Base-by-base conservation (phyloP, 2,329 filamentous ascomycete genomes). In the Xylaria hypoxylon region DNA sequence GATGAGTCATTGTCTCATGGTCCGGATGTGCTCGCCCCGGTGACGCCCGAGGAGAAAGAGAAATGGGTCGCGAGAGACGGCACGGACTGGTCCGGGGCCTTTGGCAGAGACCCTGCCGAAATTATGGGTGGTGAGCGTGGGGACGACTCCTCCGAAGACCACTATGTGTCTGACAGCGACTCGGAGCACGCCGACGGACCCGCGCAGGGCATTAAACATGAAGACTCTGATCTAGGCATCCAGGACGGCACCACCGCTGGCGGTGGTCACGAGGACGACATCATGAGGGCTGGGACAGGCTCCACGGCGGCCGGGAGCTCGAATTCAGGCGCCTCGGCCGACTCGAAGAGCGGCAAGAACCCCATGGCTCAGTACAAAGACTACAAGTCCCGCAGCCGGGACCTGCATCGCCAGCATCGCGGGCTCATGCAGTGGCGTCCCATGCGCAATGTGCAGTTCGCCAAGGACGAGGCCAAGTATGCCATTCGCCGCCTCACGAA, bases 341-440 rank as follows among this genome's bases (percentile, higher is more conserved):
- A 75, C 19, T 79, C 73, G 57, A 77, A 76, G 59, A 79, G 76
- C 62, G 81, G 80, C 72, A 85, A 81, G 73, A 87, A 87, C 70
- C 87, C 87, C 0, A 79, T 88, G 66, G 83, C 83, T 71, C 82
- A 85, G 71, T 83, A 85, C 75, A 89, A 89, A 76, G 85, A 90
- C 24, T 88, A 91, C 77, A 89, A 88, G 73, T 83, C 84, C 63
- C 86, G 89, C 68, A 93, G 90, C 76, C 88, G 91, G 69, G 89
- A 92, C 51, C 84, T 97, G 77, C 91, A 94, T 77, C 87, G 94
- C 0, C 93, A 94, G 80, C 94, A 97, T 72, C 86, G 94, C 11
- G 95, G 95, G 0, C 75, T 97, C 76, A 97, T 97, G 93, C 95
- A 98, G 79, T 98, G 94, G 94, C 92, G 90, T 75, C 94, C 95